Conservation (phyloP, 768 basidiomycete genomes). For the Termitomyces sp. region DNA sequence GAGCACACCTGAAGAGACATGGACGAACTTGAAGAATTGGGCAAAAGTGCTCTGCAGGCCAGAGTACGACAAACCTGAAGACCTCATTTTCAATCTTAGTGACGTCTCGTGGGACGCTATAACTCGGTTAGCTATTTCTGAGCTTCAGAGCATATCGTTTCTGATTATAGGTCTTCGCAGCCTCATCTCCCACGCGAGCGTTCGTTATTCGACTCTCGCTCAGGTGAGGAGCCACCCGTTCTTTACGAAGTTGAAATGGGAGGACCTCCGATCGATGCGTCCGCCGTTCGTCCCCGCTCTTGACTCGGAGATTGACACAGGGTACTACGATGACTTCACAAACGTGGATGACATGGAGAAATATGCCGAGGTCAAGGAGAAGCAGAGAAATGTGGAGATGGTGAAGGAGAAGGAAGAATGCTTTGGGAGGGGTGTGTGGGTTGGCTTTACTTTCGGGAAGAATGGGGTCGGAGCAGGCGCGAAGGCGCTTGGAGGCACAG, state of each 20-base stretch:
- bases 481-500: constrained; percentile 30
- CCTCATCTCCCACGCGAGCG: constrained; percentile 82
- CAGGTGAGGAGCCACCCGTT: constrained; percentile 80
- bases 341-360: constrained; percentile 94
- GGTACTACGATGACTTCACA: constrained; percentile 91
- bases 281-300: constrained; percentile 94
- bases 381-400: constrained; percentile 89
- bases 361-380: constrained; percentile 97
- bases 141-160: not conserved
- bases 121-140: constrained; percentile 50
- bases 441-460: constrained; percentile 89
- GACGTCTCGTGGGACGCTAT: constrained; percentile 95
- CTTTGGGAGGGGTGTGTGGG: constrained; percentile 75
- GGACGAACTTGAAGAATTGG: constrained; percentile 99
- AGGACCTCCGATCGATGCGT: constrained; percentile 63
- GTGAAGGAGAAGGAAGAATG: constrained; percentile 86
- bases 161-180: constrained; percentile 27
- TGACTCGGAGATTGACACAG: constrained; percentile 92
- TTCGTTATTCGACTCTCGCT: constrained; percentile 68
- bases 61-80: constrained; percentile 93
- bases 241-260: constrained; percentile 75
- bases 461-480: constrained; percentile 65
- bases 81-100: constrained; percentile 91
- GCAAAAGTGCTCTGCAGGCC: constrained; percentile 86
- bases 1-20: constrained; percentile 92